Base-by-base conservation (phyloP, 345 rosid species). In the Eucalyptus caleyi region DNA sequence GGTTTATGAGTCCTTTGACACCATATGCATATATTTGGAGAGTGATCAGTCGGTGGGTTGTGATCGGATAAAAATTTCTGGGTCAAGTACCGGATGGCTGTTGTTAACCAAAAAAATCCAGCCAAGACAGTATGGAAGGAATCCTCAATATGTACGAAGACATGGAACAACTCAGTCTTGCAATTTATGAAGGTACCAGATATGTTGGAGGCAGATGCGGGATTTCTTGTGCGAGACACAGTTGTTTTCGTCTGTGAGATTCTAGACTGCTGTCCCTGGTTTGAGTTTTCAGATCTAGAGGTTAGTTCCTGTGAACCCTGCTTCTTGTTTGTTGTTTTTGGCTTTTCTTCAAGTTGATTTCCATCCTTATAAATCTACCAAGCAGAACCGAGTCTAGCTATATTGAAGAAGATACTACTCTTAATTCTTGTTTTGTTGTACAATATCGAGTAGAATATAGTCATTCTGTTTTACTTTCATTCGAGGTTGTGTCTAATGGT, bases 181-280 rank as follows among this genome's bases (percentile, higher is more conserved):
- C 99, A 98, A 91, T 98, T 97, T 91, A 98, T 98, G 99, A 97
- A 98, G 93, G 99, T 98, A 86, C 95, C 98, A 83, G 99, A 98
- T 95, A 94, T 98, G 99, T 89, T 98, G 95, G 99, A 98, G 93
- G 95, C 96, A 88, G 99, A 98, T 95, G 99, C 97, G 86, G 99
- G 99, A 93, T 98, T 97, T 94, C 99, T 98, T 53, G 95, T 95
- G 93, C 99, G 99, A 87, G 99, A 98, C 92, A 94, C 99, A 27
- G 98, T 98, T 94, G 97, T 96, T 92, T 98, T 98, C 94, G 97
- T 98, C 89, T 98, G 99, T 94, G 99, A 98, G 92, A 97, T 98
- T 93, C 91, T 96, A 90, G 99, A 97, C 91, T 97, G 98, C 94
- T 96, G 98, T 89, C 99, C 99, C 72, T 98, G 99, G 99, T 98